Conservation (phyloP, 2,329 filamentous ascomycete species). For the Fusarium sp. region DNA sequence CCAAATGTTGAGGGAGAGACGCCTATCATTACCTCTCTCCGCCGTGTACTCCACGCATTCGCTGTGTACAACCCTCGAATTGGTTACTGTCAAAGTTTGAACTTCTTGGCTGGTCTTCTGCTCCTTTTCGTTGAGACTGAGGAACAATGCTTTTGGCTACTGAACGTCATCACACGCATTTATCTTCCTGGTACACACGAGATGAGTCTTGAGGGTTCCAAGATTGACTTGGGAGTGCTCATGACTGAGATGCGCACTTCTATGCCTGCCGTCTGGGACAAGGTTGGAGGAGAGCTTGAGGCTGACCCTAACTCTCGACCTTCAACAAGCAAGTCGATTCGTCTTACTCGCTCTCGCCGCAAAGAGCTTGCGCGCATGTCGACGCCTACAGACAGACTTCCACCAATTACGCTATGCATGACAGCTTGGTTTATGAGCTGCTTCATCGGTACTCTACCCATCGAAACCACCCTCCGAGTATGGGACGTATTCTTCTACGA, state of each 20-base stretch:
- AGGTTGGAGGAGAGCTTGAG: constrained; percentile 84
- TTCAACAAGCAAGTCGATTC: constrained; percentile 53
- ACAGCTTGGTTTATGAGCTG: constrained; percentile 99
- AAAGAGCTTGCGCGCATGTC: constrained; percentile 57
- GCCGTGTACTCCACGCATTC: constrained; percentile 89
- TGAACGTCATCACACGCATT: constrained; percentile 89
- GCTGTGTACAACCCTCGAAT: constrained; percentile 90
- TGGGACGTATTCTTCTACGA: constrained; percentile 98
- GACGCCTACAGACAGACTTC: constrained; percentile 68
- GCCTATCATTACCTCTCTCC: constrained; percentile 81
- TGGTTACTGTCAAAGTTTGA: constrained; percentile 95
- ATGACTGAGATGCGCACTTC: constrained; percentile 88
- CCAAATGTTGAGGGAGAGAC: constrained; percentile 69
- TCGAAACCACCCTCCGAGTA: constrained; percentile 89
- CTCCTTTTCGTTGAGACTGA: constrained; percentile 89
- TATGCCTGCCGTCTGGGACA: constrained; percentile 86
- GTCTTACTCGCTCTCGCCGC: constrained; percentile 54
- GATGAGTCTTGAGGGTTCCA: constrained; percentile 88
- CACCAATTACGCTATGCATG: constrained; percentile 91
- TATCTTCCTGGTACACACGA: constrained; percentile 94
- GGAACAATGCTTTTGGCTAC: constrained; percentile 91
- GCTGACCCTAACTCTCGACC: constrained; percentile 56
- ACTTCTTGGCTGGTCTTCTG: constrained; percentile 91
- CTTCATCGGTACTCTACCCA: constrained; percentile 91
- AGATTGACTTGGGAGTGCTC: constrained; percentile 92